Conservation (phyloP, 768 basidiomycete genomes). For the Calocybe gangraenosa region DNA sequence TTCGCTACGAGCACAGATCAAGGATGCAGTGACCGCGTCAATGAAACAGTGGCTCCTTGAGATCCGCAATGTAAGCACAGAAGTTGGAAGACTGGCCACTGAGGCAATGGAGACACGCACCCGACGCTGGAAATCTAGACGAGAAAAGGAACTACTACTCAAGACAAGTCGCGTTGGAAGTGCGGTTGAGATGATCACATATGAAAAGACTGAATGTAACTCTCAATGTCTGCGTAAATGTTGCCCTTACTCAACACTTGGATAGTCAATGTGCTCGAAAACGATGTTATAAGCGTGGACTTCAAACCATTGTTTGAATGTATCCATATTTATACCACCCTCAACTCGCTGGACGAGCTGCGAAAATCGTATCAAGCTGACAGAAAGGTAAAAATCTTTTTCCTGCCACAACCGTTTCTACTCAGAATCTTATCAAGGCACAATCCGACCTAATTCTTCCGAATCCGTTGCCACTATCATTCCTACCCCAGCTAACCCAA, state of each 20-base stretch:
- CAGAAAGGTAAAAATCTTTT: slow-evolving; percentile 58
- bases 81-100: slow-evolving; percentile 82
- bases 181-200: slow-evolving; percentile 86
- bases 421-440: slow-evolving; percentile 46
- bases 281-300: slow-evolving; percentile 83
- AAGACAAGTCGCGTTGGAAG: slow-evolving; percentile 80
- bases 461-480: slow-evolving; percentile 56
- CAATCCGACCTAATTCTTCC: slow-evolving; percentile 97
- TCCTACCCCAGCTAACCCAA: slow-evolving; percentile 76
- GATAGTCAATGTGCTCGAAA: slow-evolving; percentile 86
- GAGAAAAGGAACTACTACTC: slow-evolving; percentile 81
- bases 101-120: slow-evolving; percentile 86
- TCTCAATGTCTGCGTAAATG: slow-evolving; percentile 5
- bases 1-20: slow-evolving; percentile 83
- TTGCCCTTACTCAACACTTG: slow-evolving; percentile 9
- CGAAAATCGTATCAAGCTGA: slow-evolving; percentile 96
- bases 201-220: slow-evolving; percentile 94
- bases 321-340: slow-evolving; percentile 91
- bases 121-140: slow-evolving; percentile 75
- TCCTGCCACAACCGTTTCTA: neutral
- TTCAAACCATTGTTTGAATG: slow-evolving; percentile 96
- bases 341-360: slow-evolving; percentile 88
- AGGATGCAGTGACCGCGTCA: slow-evolving; percentile 90
- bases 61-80: slow-evolving; percentile 82
- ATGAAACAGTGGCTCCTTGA: slow-evolving; percentile 97